Evolutionary conservation across 257 asterid species (phyloP).

Genomic region (Gentiana dahurica): DNA sequence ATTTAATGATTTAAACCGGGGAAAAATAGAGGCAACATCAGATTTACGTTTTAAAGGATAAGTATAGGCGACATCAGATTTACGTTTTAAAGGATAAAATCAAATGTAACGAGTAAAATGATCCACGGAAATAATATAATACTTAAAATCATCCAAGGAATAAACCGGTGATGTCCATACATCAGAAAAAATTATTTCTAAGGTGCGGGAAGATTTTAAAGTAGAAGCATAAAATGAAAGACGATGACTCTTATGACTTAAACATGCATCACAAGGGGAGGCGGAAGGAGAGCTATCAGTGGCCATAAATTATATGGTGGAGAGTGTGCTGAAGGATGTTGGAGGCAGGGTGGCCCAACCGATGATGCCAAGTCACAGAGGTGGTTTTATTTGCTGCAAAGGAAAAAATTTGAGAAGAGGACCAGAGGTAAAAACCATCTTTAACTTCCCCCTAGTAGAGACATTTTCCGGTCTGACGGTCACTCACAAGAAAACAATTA

Average conservation of each 20-base stretch:
- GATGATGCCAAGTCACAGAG: background rate
- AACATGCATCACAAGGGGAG: background rate
- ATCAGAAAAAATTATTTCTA: background rate
- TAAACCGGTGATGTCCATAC: background rate
- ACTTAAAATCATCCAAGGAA: background rate
- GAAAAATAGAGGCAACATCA: background rate
- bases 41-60: background rate
- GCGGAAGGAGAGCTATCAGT: background rate
- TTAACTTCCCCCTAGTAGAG: background rate
- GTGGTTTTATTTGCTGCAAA: too few relatives aligned
- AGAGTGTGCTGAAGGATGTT: background rate
- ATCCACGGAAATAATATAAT: slow-evolving; percentile 6
- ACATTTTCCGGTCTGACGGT: background rate
- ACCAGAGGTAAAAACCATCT: background rate
- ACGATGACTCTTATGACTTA: background rate
- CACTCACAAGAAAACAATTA: background rate
- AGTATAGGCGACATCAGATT: background rate
- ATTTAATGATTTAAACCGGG: slow-evolving; percentile 1
- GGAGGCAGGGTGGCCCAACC: slow-evolving; percentile 2
- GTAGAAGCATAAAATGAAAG: background rate
- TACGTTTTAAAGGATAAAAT: background rate
- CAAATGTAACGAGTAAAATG: slow-evolving; percentile 4
- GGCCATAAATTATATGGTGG: background rate
- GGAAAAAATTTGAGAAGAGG: background rate
- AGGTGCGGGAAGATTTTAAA: background rate